These are phyloP conservation scores for Penicillium coprophilum DNA, from an alignment of 495 filamentous ascomycete genomes.

Conservation along the genomic window DNA sequence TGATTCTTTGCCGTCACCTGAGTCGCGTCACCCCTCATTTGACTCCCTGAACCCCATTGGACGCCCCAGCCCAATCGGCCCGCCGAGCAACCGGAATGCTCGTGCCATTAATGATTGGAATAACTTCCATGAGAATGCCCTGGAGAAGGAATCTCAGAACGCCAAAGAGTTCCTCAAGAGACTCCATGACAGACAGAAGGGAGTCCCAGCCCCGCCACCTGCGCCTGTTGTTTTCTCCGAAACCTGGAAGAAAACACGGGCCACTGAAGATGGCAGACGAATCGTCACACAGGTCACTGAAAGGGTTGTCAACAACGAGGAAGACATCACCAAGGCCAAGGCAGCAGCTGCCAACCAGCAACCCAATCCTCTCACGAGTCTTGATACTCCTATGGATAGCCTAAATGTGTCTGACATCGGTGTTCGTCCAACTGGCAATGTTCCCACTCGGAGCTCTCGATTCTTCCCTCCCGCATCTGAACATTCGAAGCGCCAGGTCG, in stretches of 20 bases:
- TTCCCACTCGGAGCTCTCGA: slow-evolving; percentile 56
- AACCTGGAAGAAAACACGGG: slow-evolving; percentile 59
- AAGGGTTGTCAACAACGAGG: slow-evolving; percentile 26
- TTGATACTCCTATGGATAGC: slow-evolving; percentile 39
- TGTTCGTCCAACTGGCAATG: slow-evolving; percentile 37
- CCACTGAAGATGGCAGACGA: slow-evolving; percentile 38
- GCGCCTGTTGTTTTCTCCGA: slow-evolving; percentile 52
- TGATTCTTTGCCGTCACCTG: slow-evolving; percentile 37
- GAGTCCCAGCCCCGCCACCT: not conserved
- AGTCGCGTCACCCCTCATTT: slow-evolving; percentile 36
- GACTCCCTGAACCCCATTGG: slow-evolving; percentile 41
- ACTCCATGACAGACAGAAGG: slow-evolving; percentile 53
- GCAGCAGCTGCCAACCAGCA: slow-evolving; percentile 12
- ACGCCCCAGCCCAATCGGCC: slow-evolving; percentile 53
- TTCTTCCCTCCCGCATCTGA: slow-evolving; percentile 65
- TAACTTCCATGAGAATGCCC: slow-evolving; percentile 44
- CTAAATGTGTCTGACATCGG: slow-evolving; percentile 29
- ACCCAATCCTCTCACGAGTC: slow-evolving; percentile 33
- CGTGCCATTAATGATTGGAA: slow-evolving; percentile 49
- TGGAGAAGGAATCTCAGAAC: slow-evolving; percentile 46
- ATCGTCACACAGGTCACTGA: slow-evolving; percentile 37
- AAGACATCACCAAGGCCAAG: slow-evolving; percentile 15
- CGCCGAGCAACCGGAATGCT: slow-evolving; percentile 42
- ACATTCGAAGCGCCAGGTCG: slow-evolving; percentile 37
- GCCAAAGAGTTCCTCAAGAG: slow-evolving; percentile 29